These are phyloP conservation scores for Tolypocladium ophioglossoides DNA, from an alignment of 2,329 filamentous ascomycete genomes.

Conservation along the genomic window DNA sequence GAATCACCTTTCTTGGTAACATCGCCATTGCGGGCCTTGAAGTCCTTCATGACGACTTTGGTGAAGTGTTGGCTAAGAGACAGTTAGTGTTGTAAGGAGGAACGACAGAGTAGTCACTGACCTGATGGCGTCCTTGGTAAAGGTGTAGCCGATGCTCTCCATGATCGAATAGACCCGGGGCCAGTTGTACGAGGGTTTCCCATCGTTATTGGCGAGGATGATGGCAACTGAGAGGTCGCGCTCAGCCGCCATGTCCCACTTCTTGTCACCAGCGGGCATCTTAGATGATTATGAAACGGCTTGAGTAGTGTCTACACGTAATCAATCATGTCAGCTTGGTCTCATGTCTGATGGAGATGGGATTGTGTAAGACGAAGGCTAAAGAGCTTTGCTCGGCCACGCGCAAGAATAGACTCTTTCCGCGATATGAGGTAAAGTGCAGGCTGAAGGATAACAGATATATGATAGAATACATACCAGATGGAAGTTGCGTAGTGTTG, in stretches of 20 bases:
- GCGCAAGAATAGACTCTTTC: not conserved
- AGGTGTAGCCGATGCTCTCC: slow-evolving; percentile 20
- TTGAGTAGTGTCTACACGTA: not conserved
- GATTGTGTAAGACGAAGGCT: not conserved
- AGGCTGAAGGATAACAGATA: too few species aligned
- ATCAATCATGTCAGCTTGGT: not conserved
- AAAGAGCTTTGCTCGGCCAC: not conserved
- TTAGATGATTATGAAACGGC: not conserved
- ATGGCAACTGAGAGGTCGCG: slow-evolving; percentile 27
- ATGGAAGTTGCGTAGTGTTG: not conserved
- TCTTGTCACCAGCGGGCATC: slow-evolving; percentile 21
- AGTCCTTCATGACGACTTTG: slow-evolving; percentile 26
- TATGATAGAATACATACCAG: not conserved
- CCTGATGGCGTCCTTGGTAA: slow-evolving; percentile 28
- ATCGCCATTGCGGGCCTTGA: slow-evolving; percentile 16
- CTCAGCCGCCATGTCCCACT: slow-evolving; percentile 25
- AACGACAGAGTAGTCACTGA: slow-evolving; percentile 11
- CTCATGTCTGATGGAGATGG: too few species aligned
- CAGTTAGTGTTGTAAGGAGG: not conserved
- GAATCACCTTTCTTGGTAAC: not conserved
- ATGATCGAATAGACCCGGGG: slow-evolving; percentile 18
- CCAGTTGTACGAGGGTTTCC: slow-evolving; percentile 22
- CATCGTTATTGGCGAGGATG: slow-evolving; percentile 16
- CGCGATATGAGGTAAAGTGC: not conserved
- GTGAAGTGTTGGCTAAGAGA: slow-evolving; percentile 26